phyloP scores from a whole-genome alignment of 768 basidiomycete species.

The Rossbeevera mucosa region DNA sequence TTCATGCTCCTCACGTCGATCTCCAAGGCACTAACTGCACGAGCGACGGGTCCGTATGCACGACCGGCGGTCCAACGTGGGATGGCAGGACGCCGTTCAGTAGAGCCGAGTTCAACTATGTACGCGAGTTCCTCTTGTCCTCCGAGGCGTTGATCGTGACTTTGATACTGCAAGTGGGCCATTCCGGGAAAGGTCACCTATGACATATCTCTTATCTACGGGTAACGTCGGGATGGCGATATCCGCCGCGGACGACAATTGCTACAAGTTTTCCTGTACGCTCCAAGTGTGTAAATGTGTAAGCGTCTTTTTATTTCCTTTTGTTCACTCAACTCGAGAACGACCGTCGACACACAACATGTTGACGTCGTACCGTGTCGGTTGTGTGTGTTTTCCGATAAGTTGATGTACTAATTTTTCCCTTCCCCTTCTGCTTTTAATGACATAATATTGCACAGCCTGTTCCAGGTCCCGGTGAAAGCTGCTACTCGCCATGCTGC shows the following conservation, averaged over 20 bases:
- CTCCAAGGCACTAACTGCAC: slow-evolving; percentile 17
- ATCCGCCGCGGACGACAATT: slow-evolving; percentile 12
- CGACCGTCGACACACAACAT: background rate
- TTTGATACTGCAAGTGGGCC: background rate
- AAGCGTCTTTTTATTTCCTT: background rate
- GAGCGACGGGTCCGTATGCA: slow-evolving; percentile 12
- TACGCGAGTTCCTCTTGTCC: background rate
- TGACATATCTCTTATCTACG: slow-evolving; percentile 21
- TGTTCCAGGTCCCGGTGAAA: slow-evolving; percentile 15
- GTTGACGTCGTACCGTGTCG: background rate
- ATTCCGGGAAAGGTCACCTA: slow-evolving; percentile 14
- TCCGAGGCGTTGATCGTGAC: background rate
- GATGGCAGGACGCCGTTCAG: slow-evolving; percentile 16
- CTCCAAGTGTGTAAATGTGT: slow-evolving; percentile 15
- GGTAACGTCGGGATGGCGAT: slow-evolving; percentile 23
- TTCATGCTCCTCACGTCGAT: background rate
- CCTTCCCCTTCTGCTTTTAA: background rate
- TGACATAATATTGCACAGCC: background rate
- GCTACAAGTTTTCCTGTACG: slow-evolving; percentile 16
- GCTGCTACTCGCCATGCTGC: slow-evolving; percentile 21
- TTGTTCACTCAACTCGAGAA: background rate
- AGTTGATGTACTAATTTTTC: background rate
- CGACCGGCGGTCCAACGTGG: slow-evolving; percentile 21
- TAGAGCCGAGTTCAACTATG: slow-evolving; percentile 19
- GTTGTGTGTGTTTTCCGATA: background rate